These are phyloP conservation scores for Beauveria australis DNA, from an alignment of 2,329 filamentous ascomycete genomes.

Conservation along the genomic window DNA sequence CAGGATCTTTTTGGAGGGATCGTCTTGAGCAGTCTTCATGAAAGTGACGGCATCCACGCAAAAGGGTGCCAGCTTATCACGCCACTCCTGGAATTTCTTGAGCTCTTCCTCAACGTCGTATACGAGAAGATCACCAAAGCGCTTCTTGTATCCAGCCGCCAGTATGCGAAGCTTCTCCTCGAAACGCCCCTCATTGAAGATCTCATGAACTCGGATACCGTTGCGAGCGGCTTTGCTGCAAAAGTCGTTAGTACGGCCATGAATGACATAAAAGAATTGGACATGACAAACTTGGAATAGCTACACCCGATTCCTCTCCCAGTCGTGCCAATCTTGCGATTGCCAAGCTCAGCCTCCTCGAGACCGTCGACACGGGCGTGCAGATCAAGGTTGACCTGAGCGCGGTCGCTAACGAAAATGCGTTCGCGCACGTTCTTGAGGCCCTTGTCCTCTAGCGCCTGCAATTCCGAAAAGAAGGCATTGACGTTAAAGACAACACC, in stretches of 20 bases:
- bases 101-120: slow-evolving; percentile 66
- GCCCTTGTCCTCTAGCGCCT: slow-evolving; percentile 31
- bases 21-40: slow-evolving; percentile 51
- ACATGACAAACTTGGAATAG: slow-evolving; percentile 15
- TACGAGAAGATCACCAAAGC: slow-evolving; percentile 57
- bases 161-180: slow-evolving; percentile 57
- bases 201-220: slow-evolving; percentile 58
- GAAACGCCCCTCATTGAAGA: slow-evolving; percentile 59
- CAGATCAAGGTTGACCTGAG: slow-evolving; percentile 56
- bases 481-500: slow-evolving; percentile 57
- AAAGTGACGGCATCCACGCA: slow-evolving; percentile 61
- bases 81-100: slow-evolving; percentile 49
- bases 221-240: slow-evolving; percentile 33
- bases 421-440: slow-evolving; percentile 31
- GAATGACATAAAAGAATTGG: neutral
- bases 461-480: slow-evolving; percentile 33
- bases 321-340: slow-evolving; percentile 25
- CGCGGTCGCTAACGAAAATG: slow-evolving; percentile 56
- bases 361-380: slow-evolving; percentile 62
- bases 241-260: neutral
- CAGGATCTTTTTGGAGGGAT: slow-evolving; percentile 46
- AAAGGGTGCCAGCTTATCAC: slow-evolving; percentile 48
- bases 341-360: slow-evolving; percentile 47
- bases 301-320: slow-evolving; percentile 30
- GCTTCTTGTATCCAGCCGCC: slow-evolving; percentile 52